A percentile compares a stretch with the other conserved stretches of the same genome.
These are phyloP conservation scores for Moesziomyces sp. DNA, from an alignment of 1,284 basidiomycete genomes.

Conservation along the genomic window DNA sequence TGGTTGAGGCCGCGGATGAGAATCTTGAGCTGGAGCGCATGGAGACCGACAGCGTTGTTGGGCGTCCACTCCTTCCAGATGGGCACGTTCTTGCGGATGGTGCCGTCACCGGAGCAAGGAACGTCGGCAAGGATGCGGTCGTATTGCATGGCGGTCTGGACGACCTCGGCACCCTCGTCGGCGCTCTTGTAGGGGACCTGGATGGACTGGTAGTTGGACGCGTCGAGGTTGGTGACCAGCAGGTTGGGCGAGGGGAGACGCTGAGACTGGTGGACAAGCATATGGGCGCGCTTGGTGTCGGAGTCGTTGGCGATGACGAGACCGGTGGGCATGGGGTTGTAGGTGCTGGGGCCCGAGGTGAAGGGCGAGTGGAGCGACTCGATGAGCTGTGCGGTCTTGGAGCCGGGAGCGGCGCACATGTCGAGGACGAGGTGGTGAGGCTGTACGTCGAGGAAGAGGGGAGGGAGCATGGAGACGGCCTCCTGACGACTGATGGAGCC, in stretches of 20 bases:
- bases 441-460: constrained; percentile 91
- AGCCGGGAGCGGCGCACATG: constrained; percentile 99
- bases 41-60: constrained; percentile 88
- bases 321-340: constrained; percentile 71
- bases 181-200: constrained; percentile 57
- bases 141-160: constrained; percentile 76
- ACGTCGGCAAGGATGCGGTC: constrained; percentile 97
- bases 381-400: constrained; percentile 92
- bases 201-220: constrained; percentile 78
- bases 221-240: constrained; percentile 96
- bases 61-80: constrained; percentile 95
- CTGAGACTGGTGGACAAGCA: constrained; percentile 97
- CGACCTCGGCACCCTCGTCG: constrained; percentile 31
- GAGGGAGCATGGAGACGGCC: constrained; percentile 98
- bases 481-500: constrained; percentile 97
- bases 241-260: constrained; percentile 90
- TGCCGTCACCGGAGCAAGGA: constrained; percentile 97
- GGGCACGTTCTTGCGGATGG: constrained; percentile 89
- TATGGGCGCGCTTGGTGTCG: constrained; percentile 92
- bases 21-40: constrained; percentile 92
- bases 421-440: constrained; percentile 74
- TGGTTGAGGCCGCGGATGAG: constrained; percentile 90
- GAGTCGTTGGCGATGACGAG: constrained; percentile 89
- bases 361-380: constrained; percentile 79
- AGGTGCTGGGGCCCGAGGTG: constrained; percentile 55